Evolutionary conservation across 2,329 filamentous ascomycete species (phyloP).

Genomic region (Didymella exigua): DNA sequence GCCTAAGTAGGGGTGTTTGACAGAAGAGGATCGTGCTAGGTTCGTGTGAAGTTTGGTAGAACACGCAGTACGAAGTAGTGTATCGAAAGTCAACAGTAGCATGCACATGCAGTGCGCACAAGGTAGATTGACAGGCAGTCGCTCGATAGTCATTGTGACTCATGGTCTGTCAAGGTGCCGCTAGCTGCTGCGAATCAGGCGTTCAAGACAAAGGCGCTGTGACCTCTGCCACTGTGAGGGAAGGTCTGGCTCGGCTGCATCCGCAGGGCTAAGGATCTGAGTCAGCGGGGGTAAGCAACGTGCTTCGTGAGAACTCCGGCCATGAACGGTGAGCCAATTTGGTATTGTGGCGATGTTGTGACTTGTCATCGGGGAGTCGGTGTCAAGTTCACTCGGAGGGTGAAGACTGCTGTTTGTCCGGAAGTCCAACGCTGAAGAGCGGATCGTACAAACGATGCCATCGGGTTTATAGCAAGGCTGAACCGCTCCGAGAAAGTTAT

Average conservation of each 20-base stretch:
- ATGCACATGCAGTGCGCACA: not conserved
- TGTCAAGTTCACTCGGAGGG: not conserved
- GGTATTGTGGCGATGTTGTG: not conserved
- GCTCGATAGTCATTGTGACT: not conserved
- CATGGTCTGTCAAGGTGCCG: not conserved
- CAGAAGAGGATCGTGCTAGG: not conserved
- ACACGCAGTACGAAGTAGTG: not conserved
- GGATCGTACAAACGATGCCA: not conserved
- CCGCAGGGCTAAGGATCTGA: not conserved
- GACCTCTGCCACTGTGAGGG: slow-evolving; percentile 2
- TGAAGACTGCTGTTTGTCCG: not conserved
- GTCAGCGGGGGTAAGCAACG: not conserved
- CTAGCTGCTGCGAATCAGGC: not conserved
- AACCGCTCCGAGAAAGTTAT: not conserved
- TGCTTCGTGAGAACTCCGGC: not conserved
- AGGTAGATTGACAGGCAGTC: not conserved
- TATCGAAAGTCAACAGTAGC: not conserved
- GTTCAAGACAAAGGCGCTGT: not conserved
- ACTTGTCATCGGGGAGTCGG: not conserved
- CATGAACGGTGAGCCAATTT: not conserved
- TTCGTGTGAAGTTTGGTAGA: not conserved
- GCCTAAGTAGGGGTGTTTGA: too few relatives aligned
- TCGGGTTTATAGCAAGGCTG: not conserved
- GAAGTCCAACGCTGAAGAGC: not conserved
- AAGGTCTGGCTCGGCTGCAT: slow-evolving; percentile 9